phyloP scores from a whole-genome alignment of 768 basidiomycete genomes.

The Steccherinum ochraceum region DNA sequence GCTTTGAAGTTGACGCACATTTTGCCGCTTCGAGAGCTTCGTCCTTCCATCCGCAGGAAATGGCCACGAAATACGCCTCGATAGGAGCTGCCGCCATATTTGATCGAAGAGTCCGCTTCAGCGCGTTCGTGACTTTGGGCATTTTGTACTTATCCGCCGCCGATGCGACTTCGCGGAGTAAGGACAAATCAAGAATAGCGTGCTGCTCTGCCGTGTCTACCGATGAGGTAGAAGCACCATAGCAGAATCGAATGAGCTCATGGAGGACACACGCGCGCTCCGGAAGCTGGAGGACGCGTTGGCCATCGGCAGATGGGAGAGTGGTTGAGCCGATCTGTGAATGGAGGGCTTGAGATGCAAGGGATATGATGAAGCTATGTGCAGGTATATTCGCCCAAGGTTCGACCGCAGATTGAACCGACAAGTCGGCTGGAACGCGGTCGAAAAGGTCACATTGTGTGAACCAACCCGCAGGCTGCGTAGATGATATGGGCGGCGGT shows the following conservation, averaged over 20 bases:
- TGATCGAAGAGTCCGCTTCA: neutral
- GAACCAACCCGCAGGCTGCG: neutral
- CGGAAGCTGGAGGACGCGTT: neutral
- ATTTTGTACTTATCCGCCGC: neutral
- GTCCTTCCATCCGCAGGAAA: neutral
- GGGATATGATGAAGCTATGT: neutral
- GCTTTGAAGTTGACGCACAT: neutral
- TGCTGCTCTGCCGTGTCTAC: neutral
- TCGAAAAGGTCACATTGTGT: neutral
- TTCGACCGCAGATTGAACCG: neutral
- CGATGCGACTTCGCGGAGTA: too few species aligned
- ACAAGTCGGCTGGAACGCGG: neutral
- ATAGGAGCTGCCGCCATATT: neutral
- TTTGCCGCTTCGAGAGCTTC: neutral
- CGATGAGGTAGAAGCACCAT: neutral
- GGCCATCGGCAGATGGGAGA: neutral
- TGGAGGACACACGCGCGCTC: neutral
- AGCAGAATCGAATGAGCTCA: neutral
- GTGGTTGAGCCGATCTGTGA: neutral
- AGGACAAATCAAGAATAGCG: neutral
- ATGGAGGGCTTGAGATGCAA: neutral
- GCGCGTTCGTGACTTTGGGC: neutral
- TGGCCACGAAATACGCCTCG: neutral
- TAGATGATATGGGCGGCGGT: neutral
- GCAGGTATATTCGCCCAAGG: neutral